phyloP scores from a whole-genome alignment of 177 flowering plant species.

The Vitis hybrid region DNA sequence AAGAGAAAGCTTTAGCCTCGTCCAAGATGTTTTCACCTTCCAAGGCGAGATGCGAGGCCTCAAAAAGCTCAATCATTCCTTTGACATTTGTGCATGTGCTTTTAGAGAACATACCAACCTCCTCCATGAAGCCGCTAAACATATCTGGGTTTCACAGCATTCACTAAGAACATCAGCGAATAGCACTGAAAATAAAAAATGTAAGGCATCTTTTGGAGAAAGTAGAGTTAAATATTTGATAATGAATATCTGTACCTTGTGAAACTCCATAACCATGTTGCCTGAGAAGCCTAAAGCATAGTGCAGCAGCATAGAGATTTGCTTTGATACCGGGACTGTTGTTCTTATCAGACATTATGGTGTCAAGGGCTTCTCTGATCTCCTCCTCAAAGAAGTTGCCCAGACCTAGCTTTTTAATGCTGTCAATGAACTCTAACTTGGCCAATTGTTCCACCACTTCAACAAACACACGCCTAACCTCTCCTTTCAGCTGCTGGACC shows the following conservation, averaged over 20 bases:
- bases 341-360: slow-evolving; percentile 4
- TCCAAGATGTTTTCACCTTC: slow-evolving; percentile 28
- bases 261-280: slow-evolving; percentile 36
- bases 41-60: slow-evolving; percentile 24
- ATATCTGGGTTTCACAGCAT: slow-evolving; percentile 11
- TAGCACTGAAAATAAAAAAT: no score
- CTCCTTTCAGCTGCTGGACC: slow-evolving; percentile 25
- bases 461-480: slow-evolving; percentile 20
- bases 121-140: slow-evolving; percentile 13
- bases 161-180: no score
- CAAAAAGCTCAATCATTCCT: slow-evolving; percentile 24
- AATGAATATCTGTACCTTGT: slow-evolving; percentile 26
- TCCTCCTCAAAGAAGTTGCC: slow-evolving; percentile 34
- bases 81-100: slow-evolving; percentile 1
- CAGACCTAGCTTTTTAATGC: slow-evolving; percentile 39
- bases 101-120: slow-evolving; percentile 2
- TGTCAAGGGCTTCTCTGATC: slow-evolving; percentile 24
- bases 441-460: slow-evolving; percentile 15
- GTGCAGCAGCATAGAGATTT: slow-evolving; percentile 26
- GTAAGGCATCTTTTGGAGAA: neutral
- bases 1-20: slow-evolving; percentile 16
- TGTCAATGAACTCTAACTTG: slow-evolving; percentile 43
- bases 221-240: neutral
- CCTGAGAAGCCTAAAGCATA: slow-evolving; percentile 46
- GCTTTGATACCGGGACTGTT: slow-evolving; percentile 5